Percentiles rank a stretch among this genome's conserved stretches.
These are phyloP conservation scores for Pouteria campechiana DNA, from an alignment of 179 eudicot genomes.

Conservation along the genomic window DNA sequence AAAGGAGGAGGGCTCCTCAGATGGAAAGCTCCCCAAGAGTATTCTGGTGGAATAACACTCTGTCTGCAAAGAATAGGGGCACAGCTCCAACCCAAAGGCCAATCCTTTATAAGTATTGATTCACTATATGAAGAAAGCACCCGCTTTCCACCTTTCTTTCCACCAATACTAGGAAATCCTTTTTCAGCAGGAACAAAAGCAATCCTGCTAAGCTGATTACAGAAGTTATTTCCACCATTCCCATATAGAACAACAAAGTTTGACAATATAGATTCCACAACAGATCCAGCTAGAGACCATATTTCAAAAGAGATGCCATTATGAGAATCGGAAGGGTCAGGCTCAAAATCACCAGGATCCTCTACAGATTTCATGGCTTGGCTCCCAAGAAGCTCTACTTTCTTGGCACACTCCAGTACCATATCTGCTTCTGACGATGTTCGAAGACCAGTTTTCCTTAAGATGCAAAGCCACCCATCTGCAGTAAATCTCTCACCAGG, in stretches of 20 bases:
- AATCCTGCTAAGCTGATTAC: conserved; percentile 75
- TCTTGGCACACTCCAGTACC: conserved; percentile 87
- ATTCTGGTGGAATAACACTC: conserved; percentile 81
- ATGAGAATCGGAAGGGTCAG: conserved; percentile 28
- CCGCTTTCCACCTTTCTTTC: conserved; percentile 79
- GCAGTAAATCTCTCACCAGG: conserved; percentile 90
- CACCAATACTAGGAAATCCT: conserved; percentile 87
- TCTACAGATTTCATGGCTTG: conserved; percentile 39
- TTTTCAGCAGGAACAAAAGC: conserved; percentile 86
- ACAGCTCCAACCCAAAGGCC: conserved; percentile 98
- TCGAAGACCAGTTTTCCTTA: conserved; percentile 74
- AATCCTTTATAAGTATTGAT: conserved; percentile 79
- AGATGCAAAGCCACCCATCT: conserved; percentile 78
- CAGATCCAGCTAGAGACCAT: conserved; percentile 81
- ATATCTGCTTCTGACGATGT: conserved; percentile 70
- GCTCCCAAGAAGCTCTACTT: conserved; percentile 74
- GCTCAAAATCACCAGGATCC: conserved; percentile 47
- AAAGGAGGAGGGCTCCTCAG: conserved; percentile 87
- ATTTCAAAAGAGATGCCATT: conserved; percentile 64
- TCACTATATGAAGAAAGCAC: conserved; percentile 82
- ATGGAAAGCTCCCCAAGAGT: conserved; percentile 86
- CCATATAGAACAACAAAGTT: conserved; percentile 91
- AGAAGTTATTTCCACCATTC: conserved; percentile 68
- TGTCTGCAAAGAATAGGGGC: conserved; percentile 78
- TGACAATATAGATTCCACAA: conserved; percentile 68